A percentile compares a stretch with the other conserved stretches of the same genome.
Conservation (phyloP, 2,329 filamentous ascomycete species). For the Boeremia exigua region DNA sequence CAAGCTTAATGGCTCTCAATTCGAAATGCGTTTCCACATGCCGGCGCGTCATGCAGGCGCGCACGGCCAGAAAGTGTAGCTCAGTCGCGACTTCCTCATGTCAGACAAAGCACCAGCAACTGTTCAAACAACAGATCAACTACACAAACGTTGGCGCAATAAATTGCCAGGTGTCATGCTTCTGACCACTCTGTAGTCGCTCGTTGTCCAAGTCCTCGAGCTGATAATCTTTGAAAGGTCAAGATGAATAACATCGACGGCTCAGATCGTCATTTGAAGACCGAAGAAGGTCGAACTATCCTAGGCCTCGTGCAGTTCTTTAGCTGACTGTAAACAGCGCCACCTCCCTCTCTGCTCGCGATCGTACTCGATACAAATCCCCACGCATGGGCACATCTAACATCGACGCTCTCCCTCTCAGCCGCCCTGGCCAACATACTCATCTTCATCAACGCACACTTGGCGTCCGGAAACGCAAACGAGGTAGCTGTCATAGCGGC, state of each 20-base stretch:
- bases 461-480: constrained; percentile 92
- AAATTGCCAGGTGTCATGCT: not conserved
- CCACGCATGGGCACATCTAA: constrained; percentile 85
- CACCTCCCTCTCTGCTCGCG: constrained; percentile 80
- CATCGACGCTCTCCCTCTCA: constrained; percentile 76
- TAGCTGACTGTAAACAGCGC: constrained; percentile 49
- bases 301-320: not conserved
- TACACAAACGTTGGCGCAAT: not conserved
- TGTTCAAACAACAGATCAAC: not conserved
- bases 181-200: not conserved
- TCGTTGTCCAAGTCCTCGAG: not conserved
- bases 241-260: constrained; percentile 71
- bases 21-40: constrained; percentile 3
- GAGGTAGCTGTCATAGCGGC: constrained; percentile 90
- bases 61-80: constrained; percentile 11
- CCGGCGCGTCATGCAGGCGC: constrained; percentile 8
- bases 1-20: not conserved
- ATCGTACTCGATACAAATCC: constrained; percentile 97
- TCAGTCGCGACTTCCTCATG: constrained; percentile 4
- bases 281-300: constrained; percentile 39
- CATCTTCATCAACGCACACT: constrained; percentile 95
- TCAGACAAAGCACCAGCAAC: constrained; percentile 4
- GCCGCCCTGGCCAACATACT: constrained; percentile 87
- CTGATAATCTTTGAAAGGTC: not conserved
- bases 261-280: constrained; percentile 53